Evolutionary conservation across 495 filamentous ascomycete species (phyloP).

Genomic region (Penicillium chermesinum): DNA sequence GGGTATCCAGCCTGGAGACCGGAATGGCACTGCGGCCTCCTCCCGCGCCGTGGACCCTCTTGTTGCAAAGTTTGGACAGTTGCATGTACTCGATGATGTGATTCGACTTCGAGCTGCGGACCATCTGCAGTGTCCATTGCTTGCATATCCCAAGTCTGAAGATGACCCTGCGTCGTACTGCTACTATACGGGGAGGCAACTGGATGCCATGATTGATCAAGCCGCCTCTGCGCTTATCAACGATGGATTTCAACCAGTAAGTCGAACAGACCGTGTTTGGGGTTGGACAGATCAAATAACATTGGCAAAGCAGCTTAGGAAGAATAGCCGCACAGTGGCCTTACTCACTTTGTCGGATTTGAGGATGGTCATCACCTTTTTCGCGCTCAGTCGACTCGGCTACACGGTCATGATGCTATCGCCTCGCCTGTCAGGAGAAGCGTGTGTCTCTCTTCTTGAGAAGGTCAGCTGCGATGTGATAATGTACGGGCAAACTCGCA

Average conservation of each 20-base stretch:
- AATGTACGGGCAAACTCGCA: constrained; percentile 34
- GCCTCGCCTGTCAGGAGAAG: constrained; percentile 47
- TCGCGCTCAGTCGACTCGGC: constrained; percentile 54
- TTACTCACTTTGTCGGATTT: constrained; percentile 52
- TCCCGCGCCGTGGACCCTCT: constrained; percentile 17
- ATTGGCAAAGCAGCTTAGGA: constrained; percentile 12
- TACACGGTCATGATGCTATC: constrained; percentile 56
- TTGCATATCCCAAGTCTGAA: constrained; percentile 45
- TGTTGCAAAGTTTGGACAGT: constrained; percentile 30
- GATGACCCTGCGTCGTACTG: constrained; percentile 39
- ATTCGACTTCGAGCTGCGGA: constrained; percentile 47
- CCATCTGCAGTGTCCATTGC: constrained; percentile 43
- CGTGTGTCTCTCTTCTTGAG: constrained; percentile 48
- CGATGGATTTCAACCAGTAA: constrained; percentile 34
- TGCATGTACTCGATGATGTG: constrained; percentile 43
- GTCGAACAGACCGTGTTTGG: too few species aligned
- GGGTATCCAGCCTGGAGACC: constrained; percentile 28
- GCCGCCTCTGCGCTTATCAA: constrained; percentile 34
- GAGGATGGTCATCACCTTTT: constrained; percentile 51
- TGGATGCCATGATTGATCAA: constrained; percentile 51
- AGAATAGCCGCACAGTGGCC: constrained; percentile 40
- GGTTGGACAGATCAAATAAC: too few species aligned
- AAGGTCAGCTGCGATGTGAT: constrained; percentile 43
- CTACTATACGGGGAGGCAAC: constrained; percentile 46
- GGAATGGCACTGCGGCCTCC: constrained; percentile 5